Conservation (phyloP, 805 yeast species). For the Myxozyma melibiosi region DNA sequence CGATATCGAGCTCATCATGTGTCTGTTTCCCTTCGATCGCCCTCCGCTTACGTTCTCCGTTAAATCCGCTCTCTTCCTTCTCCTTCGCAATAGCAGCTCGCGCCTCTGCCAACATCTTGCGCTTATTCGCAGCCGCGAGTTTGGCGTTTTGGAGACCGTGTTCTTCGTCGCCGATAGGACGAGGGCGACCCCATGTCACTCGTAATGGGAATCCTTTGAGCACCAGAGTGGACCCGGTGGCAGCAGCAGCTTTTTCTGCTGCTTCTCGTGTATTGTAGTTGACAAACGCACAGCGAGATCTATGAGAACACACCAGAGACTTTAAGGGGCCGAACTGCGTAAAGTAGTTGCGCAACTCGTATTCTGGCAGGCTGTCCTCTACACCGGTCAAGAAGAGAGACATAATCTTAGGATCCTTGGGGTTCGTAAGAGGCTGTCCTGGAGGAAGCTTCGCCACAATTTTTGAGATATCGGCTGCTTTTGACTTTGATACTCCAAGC, state of each 20-base stretch:
- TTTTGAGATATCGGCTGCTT: conserved; percentile 38
- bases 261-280: conserved; percentile 52
- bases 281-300: conserved; percentile 65
- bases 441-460: conserved; percentile 64
- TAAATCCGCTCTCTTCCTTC: neutral
- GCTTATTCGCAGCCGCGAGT: conserved; percentile 27
- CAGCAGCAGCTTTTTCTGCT: conserved; percentile 53
- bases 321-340: conserved; percentile 52
- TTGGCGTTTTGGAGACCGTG: conserved; percentile 24
- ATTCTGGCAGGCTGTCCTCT: conserved; percentile 66
- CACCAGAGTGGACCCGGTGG: conserved; percentile 27
- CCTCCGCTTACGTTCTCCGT: neutral
- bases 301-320: conserved; percentile 55
- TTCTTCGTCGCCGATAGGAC: conserved; percentile 33
- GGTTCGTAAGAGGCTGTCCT: conserved; percentile 42
- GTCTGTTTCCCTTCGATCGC: neutral
- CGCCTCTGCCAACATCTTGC: conserved; percentile 29
- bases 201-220: conserved; percentile 33
- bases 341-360: conserved; percentile 56
- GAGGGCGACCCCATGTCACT: conserved; percentile 38
- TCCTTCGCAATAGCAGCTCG: conserved; percentile 7
- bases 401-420: conserved; percentile 49
- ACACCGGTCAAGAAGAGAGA: conserved; percentile 78
- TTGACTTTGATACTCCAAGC: conserved; percentile 21
- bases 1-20: neutral